These are phyloP conservation scores for Globisporangium yorkense DNA, from an alignment of 352 stramenopile species.

Conservation along the genomic window DNA sequence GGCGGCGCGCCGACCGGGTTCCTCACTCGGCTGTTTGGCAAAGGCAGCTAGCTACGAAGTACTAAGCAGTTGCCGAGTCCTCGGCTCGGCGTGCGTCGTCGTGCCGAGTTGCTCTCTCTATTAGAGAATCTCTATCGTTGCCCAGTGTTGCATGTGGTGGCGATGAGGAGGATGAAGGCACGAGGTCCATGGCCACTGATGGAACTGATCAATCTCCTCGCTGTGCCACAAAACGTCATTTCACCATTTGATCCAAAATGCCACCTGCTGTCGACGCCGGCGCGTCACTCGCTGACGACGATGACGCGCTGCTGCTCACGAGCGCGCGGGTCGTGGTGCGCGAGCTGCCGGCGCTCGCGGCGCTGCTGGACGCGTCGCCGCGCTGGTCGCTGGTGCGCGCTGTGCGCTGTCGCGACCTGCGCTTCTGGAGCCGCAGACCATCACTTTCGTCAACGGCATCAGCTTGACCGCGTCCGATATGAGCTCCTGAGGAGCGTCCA, in stretches of 20 bases:
- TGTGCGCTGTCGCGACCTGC: neutral
- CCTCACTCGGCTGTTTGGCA: conserved; percentile 51
- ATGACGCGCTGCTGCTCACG: conserved; percentile 25
- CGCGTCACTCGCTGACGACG: neutral
- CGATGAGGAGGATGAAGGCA: no score
- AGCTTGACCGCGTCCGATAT: no score
- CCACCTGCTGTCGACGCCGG: no score
- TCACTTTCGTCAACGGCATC: neutral
- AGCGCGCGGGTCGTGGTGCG: conserved; percentile 39
- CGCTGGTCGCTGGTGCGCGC: conserved; percentile 14
- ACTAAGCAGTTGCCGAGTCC: no score
- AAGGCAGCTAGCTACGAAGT: conserved; percentile 11
- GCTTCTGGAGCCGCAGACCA: conserved; percentile 2
- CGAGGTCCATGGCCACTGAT: no score
- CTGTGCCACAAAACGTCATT: no score
- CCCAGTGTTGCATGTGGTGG: no score
- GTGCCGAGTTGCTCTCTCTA: no score
- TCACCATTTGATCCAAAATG: no score
- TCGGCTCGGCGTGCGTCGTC: neutral
- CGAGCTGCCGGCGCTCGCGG: conserved; percentile 14
- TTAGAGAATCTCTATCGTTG: no score
- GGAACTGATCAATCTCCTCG: no score
- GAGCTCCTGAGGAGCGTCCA: no score
- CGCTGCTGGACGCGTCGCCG: conserved; percentile 20
- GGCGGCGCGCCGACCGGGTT: conserved; percentile 29